Evolutionary conservation across 495 filamentous ascomycete species (phyloP).

Genomic region (Aspergillus homomorphus): DNA sequence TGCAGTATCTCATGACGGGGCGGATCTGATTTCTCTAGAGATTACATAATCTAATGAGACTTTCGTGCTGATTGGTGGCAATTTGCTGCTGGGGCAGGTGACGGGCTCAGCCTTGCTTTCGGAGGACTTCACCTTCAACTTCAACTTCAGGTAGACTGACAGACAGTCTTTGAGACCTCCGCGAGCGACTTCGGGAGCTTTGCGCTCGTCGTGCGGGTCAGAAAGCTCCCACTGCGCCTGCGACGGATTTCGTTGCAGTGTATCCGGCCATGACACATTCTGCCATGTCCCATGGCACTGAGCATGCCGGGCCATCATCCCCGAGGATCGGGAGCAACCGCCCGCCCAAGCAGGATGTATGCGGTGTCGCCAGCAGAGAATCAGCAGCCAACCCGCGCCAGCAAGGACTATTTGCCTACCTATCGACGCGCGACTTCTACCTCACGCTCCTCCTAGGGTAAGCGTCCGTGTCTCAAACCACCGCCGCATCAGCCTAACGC

Average conservation of each 20-base stretch:
- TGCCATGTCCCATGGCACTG: slow-evolving; percentile 1
- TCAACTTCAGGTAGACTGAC: not conserved
- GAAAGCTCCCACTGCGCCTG: slow-evolving; percentile 41
- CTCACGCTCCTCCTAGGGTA: slow-evolving; percentile 73
- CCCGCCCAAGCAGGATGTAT: slow-evolving; percentile 27
- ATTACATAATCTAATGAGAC: too few species aligned
- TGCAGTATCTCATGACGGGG: too few species aligned
- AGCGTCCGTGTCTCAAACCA: slow-evolving; percentile 13
- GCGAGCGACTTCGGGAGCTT: slow-evolving; percentile 60
- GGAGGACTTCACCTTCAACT: too few species aligned
- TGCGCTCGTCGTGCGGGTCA: slow-evolving; percentile 52
- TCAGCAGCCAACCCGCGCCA: slow-evolving; percentile 35
- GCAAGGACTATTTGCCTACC: slow-evolving; percentile 70
- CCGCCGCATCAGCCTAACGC: not conserved
- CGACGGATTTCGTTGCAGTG: slow-evolving; percentile 8
- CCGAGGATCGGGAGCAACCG: slow-evolving; percentile 7
- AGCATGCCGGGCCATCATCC: slow-evolving; percentile 29
- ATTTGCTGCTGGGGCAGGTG: too few species aligned
- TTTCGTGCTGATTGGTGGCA: too few species aligned
- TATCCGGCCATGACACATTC: slow-evolving; percentile 3
- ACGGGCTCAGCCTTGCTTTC: too few species aligned
- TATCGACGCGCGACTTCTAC: slow-evolving; percentile 85
- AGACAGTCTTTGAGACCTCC: not conserved
- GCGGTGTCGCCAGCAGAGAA: too few species aligned
- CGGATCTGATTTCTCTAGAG: too few species aligned